These are phyloP conservation scores for Cyberlindnera nakhonratchasimensis DNA, from an alignment of 805 yeast species.

Conservation along the genomic window DNA sequence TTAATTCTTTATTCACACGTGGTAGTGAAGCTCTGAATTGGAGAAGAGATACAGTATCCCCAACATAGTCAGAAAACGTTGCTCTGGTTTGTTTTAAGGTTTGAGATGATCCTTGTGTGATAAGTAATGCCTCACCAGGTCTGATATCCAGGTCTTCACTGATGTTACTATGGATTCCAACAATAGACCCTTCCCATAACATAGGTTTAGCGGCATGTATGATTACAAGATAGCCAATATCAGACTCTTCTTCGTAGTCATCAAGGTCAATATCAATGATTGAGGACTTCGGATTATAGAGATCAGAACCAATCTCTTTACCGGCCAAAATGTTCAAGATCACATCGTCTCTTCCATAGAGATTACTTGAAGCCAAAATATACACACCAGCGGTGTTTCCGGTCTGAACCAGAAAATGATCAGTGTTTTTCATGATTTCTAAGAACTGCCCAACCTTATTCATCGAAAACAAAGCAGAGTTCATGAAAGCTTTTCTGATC, in stretches of 20 bases:
- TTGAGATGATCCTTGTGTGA: conserved; percentile 65
- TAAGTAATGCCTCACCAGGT: conserved; percentile 63
- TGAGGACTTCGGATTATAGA: conserved; percentile 28
- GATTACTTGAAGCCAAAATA: conserved; percentile 63
- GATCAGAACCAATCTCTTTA: conserved; percentile 50
- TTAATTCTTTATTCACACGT: conserved; percentile 69
- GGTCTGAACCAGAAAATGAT: conserved; percentile 75
- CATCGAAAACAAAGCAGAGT: conserved; percentile 60
- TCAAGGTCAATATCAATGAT: conserved; percentile 20
- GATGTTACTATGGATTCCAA: conserved; percentile 44
- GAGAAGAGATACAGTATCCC: conserved; percentile 50
- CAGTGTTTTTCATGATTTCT: conserved; percentile 55
- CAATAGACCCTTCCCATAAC: conserved; percentile 84
- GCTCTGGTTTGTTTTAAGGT: conserved; percentile 54
- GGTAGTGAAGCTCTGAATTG: conserved; percentile 70
- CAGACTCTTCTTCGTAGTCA: conserved; percentile 30
- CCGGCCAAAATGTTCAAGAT: conserved; percentile 44
- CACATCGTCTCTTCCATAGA: conserved; percentile 38
- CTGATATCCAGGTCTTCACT: conserved; percentile 46
- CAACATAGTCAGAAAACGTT: conserved; percentile 54
- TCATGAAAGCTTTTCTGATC: conserved; percentile 67
- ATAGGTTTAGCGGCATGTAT: conserved; percentile 80
- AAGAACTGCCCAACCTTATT: conserved; percentile 50
- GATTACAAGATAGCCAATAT: conserved; percentile 60
- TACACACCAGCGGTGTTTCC: conserved; percentile 73